A percentile compares a stretch with the other conserved stretches of the same genome.
Conservation (phyloP, 371 early-diverging fungal genomes). For the Apophysomyces trapeziformis region DNA sequence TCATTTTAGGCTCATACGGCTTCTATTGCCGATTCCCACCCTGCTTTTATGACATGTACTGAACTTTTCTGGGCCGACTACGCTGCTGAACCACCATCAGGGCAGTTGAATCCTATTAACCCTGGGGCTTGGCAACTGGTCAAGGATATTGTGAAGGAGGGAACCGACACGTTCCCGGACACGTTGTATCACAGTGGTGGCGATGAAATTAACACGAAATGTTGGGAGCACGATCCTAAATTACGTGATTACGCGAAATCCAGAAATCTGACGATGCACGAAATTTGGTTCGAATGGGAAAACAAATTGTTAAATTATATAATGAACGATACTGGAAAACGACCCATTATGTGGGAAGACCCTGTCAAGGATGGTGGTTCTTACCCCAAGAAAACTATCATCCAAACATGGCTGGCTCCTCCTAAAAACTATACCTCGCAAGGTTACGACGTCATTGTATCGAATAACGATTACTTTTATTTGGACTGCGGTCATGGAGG, state of each 20-base stretch:
- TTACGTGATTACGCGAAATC: constrained; percentile 30
- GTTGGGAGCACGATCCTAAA: constrained; percentile 54
- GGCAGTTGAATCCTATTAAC: constrained; percentile 74
- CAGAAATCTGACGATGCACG: constrained; percentile 31
- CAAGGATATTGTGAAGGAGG: constrained; percentile 67
- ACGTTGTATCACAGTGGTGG: constrained; percentile 73
- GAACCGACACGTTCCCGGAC: constrained; percentile 65
- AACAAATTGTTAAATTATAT: constrained; percentile 36
- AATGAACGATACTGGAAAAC: constrained; percentile 32
- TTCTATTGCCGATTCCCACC: constrained; percentile 44
- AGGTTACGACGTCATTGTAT: constrained; percentile 64
- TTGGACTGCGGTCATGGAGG: constrained; percentile 75
- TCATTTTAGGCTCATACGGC: constrained; percentile 64
- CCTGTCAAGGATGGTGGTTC: constrained; percentile 31
- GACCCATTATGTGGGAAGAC: constrained; percentile 56
- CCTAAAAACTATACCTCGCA: constrained; percentile 45
- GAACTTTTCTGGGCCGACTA: constrained; percentile 54
- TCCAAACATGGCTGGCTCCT: constrained; percentile 64
- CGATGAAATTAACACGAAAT: constrained; percentile 76
- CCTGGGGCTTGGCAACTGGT: constrained; percentile 59
- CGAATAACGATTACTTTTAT: constrained; percentile 66
- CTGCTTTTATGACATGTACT: constrained; percentile 52
- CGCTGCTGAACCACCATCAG: constrained; percentile 74
- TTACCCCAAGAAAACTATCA: constrained; percentile 45
- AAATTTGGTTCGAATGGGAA: constrained; percentile 39